Conservation (phyloP, 495 filamentous ascomycete genomes). For the Aspergillus funiculosus region DNA sequence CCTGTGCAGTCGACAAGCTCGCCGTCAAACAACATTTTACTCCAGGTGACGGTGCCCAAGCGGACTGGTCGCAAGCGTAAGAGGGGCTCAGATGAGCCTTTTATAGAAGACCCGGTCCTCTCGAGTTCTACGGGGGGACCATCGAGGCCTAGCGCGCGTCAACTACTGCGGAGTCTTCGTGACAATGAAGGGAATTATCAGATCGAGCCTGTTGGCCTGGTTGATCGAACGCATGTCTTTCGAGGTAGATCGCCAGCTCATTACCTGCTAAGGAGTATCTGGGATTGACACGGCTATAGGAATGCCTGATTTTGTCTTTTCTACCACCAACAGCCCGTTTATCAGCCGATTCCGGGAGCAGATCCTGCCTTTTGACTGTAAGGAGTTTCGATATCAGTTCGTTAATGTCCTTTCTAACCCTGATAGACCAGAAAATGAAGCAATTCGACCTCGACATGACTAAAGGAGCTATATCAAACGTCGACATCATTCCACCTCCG, state of each 20-base stretch:
- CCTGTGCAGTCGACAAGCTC: slow-evolving; percentile 66
- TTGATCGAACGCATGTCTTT: slow-evolving; percentile 81
- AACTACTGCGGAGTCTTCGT: slow-evolving; percentile 58
- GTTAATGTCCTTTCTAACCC: neutral
- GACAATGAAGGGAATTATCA: slow-evolving; percentile 67
- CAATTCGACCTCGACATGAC: slow-evolving; percentile 65
- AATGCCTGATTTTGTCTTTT: slow-evolving; percentile 73
- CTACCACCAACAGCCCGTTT: slow-evolving; percentile 55
- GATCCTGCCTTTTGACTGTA: slow-evolving; percentile 61
- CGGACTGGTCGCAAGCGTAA: slow-evolving; percentile 80
- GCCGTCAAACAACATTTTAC: slow-evolving; percentile 69
- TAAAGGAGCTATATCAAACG: slow-evolving; percentile 50
- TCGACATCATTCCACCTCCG: slow-evolving; percentile 76
- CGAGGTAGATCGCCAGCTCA: slow-evolving; percentile 46
- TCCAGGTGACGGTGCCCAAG: slow-evolving; percentile 84
- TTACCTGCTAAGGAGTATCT: neutral
- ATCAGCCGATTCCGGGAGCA: slow-evolving; percentile 58
- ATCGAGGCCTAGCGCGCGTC: slow-evolving; percentile 26
- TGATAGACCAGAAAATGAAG: slow-evolving; percentile 59
- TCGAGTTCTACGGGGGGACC: slow-evolving; percentile 5
- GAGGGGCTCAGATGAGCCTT: slow-evolving; percentile 63
- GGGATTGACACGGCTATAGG: slow-evolving; percentile 26
- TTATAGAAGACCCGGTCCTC: slow-evolving; percentile 27
- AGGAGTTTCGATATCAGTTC: slow-evolving; percentile 12
- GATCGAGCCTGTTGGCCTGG: slow-evolving; percentile 63